A percentile compares a stretch with the other conserved stretches of the same genome.
These are phyloP conservation scores for Uncinocarpus reesii DNA, from an alignment of 2,329 filamentous ascomycete species.

Conservation along the genomic window DNA sequence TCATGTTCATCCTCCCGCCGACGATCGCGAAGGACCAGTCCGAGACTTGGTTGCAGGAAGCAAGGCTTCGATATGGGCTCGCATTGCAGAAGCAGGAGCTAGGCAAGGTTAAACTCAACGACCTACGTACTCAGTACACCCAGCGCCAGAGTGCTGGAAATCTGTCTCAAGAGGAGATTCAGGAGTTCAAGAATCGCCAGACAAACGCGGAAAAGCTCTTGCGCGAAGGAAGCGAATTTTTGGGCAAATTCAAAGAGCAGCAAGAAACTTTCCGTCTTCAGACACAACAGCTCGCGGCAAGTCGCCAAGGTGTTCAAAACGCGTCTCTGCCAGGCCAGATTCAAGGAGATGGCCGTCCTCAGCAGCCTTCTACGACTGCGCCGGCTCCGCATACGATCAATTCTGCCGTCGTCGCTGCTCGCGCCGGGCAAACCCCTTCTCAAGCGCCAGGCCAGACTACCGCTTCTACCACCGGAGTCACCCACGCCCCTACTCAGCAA, in stretches of 20 bases:
- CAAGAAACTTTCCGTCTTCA: constrained; percentile 37
- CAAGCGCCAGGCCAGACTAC: constrained; percentile 21
- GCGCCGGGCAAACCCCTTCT: constrained; percentile 28
- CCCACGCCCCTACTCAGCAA: constrained; percentile 14
- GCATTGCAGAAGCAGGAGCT: constrained; percentile 41
- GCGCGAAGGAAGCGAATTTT: constrained; percentile 38
- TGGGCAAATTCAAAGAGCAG: constrained; percentile 41
- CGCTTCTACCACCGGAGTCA: background rate
- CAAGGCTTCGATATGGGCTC: constrained; percentile 39
- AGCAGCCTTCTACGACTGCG: constrained; percentile 10
- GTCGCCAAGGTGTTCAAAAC: constrained; percentile 17
- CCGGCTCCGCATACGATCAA: constrained; percentile 39
- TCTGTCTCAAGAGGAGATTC: constrained; percentile 35
- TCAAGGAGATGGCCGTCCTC: constrained; percentile 10
- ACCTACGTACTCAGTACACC: constrained; percentile 32
- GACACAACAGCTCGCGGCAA: constrained; percentile 26
- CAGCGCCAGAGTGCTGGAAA: constrained; percentile 33
- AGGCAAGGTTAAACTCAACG: constrained; percentile 34
- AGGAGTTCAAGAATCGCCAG: constrained; percentile 36
- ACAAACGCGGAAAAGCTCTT: constrained; percentile 32
- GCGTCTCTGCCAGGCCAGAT: constrained; percentile 25
- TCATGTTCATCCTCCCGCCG: constrained; percentile 38
- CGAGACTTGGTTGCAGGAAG: constrained; percentile 39
- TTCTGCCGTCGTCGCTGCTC: constrained; percentile 39
- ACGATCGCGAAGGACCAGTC: constrained; percentile 36